phyloP scores from a whole-genome alignment of 345 rosid genomes.

The Boechera stricta region DNA sequence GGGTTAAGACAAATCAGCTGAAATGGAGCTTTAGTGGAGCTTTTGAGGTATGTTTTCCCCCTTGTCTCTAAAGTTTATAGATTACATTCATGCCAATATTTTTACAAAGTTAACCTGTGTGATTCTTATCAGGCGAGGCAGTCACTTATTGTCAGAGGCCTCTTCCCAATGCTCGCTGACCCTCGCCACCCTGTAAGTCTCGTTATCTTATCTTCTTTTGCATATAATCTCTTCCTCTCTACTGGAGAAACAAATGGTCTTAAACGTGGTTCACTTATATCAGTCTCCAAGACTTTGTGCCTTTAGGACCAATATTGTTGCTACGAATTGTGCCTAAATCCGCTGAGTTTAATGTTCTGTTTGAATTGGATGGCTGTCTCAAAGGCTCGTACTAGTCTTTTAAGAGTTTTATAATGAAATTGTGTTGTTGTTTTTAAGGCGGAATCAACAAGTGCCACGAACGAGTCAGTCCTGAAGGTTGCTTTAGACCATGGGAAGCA shows the following conservation, averaged over 20 bases:
- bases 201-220: not conserved
- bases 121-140: slow-evolving; percentile 71
- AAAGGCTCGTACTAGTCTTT: too few species aligned
- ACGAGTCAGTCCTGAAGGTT: slow-evolving; percentile 85
- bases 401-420: too few species aligned
- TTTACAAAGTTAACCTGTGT: slow-evolving; percentile 5
- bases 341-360: not conserved
- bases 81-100: not conserved
- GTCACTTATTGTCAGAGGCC: slow-evolving; percentile 85
- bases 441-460: slow-evolving; percentile 78
- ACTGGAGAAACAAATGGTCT: not conserved
- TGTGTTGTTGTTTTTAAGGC: slow-evolving; percentile 55
- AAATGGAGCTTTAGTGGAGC: slow-evolving; percentile 99
- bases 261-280: not conserved
- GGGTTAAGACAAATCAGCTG: slow-evolving; percentile 95
- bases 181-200: slow-evolving; percentile 83
- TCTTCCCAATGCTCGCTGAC: slow-evolving; percentile 94
- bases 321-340: not conserved
- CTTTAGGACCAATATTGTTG: not conserved
- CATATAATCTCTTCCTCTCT: slow-evolving; percentile 9
- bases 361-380: not conserved
- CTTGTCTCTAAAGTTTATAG: not conserved
- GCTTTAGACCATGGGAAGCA: slow-evolving; percentile 86
- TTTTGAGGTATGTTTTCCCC: slow-evolving; percentile 67
- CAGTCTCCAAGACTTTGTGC: not conserved